Percentiles rank a stretch among this genome's conserved stretches.
Conservation (phyloP, 768 basidiomycete species). For the Phylloporus arenicola region DNA sequence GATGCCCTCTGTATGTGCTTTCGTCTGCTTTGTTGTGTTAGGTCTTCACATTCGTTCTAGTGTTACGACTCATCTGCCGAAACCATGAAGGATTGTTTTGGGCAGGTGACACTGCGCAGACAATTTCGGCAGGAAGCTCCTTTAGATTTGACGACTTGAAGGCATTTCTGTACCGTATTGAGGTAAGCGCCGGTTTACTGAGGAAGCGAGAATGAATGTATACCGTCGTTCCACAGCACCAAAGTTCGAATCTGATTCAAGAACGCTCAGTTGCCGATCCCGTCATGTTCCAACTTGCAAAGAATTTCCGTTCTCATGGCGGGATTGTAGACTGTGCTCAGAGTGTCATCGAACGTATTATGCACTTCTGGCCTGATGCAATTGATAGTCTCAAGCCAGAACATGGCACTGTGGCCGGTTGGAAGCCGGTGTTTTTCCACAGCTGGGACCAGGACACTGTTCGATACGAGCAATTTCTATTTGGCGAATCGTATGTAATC, state of each 20-base stretch:
- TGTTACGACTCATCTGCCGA: constrained; percentile 54
- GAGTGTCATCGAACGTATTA: constrained; percentile 57
- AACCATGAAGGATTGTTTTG: constrained; percentile 69
- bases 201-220: background rate
- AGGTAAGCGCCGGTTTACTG: constrained; percentile 35
- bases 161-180: constrained; percentile 57
- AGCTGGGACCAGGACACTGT: constrained; percentile 28
- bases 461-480: constrained; percentile 53
- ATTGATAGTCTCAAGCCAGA: constrained; percentile 59
- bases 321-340: constrained; percentile 45
- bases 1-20: constrained; percentile 48
- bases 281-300: background rate
- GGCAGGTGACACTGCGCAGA: constrained; percentile 79
- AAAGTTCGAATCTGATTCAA: constrained; percentile 6
- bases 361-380: constrained; percentile 54
- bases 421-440: constrained; percentile 52
- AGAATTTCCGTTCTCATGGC: background rate
- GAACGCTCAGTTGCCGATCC: constrained; percentile 23
- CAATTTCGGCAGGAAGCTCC: constrained; percentile 66
- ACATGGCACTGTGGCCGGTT: constrained; percentile 47
- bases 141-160: constrained; percentile 71
- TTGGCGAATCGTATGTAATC: constrained; percentile 48
- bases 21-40: background rate
- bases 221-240: constrained; percentile 22
- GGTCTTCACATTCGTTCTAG: constrained; percentile 31